Evolutionary conservation across 148 eudicot genomes (phyloP).

Genomic region (Nyssa sinensis): DNA sequence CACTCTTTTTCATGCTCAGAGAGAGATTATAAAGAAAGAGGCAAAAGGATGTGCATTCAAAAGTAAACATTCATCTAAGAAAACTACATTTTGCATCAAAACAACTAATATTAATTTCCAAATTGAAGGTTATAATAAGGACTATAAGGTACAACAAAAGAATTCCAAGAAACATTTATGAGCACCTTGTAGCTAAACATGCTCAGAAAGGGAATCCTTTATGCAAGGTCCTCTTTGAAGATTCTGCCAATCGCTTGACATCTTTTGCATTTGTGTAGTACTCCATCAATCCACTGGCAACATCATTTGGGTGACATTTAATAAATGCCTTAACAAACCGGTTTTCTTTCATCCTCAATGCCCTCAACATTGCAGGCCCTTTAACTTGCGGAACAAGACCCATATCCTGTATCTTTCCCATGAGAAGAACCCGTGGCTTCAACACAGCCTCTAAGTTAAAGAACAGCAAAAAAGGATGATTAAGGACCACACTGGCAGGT

Average conservation of each 20-base stretch:
- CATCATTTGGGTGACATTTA: conserved; percentile 45
- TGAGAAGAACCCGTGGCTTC: conserved; percentile 59
- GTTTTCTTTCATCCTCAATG: conserved; percentile 68
- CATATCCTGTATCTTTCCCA: conserved; percentile 55
- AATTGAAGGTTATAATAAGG: neutral
- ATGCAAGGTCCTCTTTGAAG: conserved; percentile 36
- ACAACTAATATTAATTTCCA: neutral
- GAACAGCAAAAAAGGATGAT: conserved; percentile 50
- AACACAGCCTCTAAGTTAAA: conserved; percentile 52
- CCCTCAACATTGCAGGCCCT: conserved; percentile 47
- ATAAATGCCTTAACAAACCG: conserved; percentile 51
- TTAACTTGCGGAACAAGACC: conserved; percentile 50
- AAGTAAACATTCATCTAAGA: neutral
- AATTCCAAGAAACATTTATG: neutral
- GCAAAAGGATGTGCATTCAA: neutral
- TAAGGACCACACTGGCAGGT: conserved; percentile 36
- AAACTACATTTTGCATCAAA: neutral
- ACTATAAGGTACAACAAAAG: neutral
- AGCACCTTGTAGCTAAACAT: conserved; percentile 2
- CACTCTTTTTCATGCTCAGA: neutral
- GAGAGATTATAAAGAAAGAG: neutral
- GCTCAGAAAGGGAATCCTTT: conserved; percentile 63
- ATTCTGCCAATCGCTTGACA: conserved; percentile 52
- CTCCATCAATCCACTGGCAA: conserved; percentile 44
- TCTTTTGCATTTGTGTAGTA: conserved; percentile 46